These are phyloP conservation scores for Hypoxylon sp. DNA, from an alignment of 2,329 filamentous ascomycete genomes.

Conservation along the genomic window DNA sequence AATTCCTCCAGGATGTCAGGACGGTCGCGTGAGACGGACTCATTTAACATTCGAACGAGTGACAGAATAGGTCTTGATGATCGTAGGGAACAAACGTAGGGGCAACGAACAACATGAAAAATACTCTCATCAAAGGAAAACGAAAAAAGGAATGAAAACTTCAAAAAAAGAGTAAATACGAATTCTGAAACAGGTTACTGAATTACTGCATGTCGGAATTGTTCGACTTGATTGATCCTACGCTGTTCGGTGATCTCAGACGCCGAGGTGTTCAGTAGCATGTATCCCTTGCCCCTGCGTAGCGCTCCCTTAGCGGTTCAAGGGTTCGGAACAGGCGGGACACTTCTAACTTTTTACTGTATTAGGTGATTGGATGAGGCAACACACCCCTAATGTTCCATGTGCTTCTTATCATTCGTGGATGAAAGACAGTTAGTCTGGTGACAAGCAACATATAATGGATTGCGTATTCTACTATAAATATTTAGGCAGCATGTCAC, in stretches of 20 bases:
- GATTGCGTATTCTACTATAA: neutral
- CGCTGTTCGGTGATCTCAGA: slow-evolving; percentile 36
- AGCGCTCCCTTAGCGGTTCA: neutral
- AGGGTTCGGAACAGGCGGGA: slow-evolving; percentile 10
- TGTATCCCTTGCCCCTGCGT: slow-evolving; percentile 17
- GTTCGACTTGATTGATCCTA: slow-evolving; percentile 20
- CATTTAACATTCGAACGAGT: slow-evolving; percentile 26
- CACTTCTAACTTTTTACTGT: neutral
- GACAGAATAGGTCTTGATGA: slow-evolving; percentile 20
- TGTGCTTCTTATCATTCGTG: slow-evolving; percentile 3
- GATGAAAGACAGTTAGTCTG: neutral
- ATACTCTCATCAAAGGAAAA: slow-evolving; percentile 4
- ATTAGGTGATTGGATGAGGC: slow-evolving; percentile 21
- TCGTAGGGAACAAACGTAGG: slow-evolving; percentile 17
- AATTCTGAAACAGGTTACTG: slow-evolving; percentile 35
- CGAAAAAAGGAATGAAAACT: slow-evolving; percentile 21
- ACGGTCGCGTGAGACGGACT: slow-evolving; percentile 31
- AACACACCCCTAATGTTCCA: slow-evolving; percentile 14
- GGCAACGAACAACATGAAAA: slow-evolving; percentile 23
- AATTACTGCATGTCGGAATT: slow-evolving; percentile 18
- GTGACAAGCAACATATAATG: slow-evolving; percentile 2
- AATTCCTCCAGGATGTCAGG: slow-evolving; percentile 20
- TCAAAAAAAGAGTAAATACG: slow-evolving; percentile 25
- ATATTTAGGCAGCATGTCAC: slow-evolving; percentile 24
- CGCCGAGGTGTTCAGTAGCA: slow-evolving; percentile 23